Evolutionary conservation across 805 yeast genomes (phyloP).

Genomic region (Myxozyma neotropica): DNA sequence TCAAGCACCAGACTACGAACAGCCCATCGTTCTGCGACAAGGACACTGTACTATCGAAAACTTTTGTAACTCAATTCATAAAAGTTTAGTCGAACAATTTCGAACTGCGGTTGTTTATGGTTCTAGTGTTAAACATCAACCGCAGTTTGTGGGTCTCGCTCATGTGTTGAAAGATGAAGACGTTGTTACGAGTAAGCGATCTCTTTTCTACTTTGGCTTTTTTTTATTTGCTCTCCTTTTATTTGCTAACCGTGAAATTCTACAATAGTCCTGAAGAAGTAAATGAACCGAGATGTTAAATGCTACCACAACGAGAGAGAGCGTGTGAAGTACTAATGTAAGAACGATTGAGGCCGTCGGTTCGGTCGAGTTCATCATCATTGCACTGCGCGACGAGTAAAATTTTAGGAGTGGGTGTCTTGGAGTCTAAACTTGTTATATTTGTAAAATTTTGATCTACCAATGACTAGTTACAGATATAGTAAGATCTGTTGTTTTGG

Average conservation of each 20-base stretch:
- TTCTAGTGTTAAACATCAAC: constrained; percentile 92
- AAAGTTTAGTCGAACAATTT: constrained; percentile 89
- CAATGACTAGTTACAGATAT: too few relatives aligned
- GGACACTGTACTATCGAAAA: constrained; percentile 88
- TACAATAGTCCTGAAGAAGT: constrained; percentile 10
- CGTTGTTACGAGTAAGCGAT: constrained; percentile 66
- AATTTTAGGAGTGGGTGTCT: too few relatives aligned
- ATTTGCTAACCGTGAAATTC: background rate
- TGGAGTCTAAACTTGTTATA: too few relatives aligned
- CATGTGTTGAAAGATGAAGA: constrained; percentile 93
- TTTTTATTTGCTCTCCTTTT: background rate
- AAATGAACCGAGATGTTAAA: background rate
- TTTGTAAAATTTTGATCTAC: background rate
- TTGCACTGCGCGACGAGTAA: too few relatives aligned
- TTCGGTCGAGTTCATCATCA: too few relatives aligned
- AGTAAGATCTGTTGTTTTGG: too few relatives aligned
- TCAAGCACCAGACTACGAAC: constrained; percentile 85
- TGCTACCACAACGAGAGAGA: background rate
- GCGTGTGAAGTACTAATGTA: too few relatives aligned
- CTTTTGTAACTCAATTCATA: constrained; percentile 95
- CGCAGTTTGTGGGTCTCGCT: constrained; percentile 87
- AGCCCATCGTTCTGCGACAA: constrained; percentile 88
- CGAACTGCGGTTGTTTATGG: constrained; percentile 93
- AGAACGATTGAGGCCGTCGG: too few relatives aligned
- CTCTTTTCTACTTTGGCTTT: background rate